These are phyloP conservation scores for Plicaturopsis crispa DNA, from an alignment of 768 basidiomycete genomes.

Conservation along the genomic window DNA sequence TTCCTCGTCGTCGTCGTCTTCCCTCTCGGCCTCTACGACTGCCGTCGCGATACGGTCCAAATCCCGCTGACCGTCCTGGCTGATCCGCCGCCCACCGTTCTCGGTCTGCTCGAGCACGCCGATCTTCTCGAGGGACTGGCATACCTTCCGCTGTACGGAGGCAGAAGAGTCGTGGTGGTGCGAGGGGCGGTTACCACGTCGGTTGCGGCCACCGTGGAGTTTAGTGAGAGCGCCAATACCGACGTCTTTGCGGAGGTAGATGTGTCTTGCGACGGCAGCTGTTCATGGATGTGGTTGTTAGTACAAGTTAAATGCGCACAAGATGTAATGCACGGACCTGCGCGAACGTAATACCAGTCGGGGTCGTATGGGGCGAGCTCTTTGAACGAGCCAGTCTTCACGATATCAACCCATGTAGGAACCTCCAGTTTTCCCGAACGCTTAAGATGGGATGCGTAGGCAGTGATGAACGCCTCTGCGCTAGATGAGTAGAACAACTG, in stretches of 20 bases:
- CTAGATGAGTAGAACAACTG: slow-evolving; percentile 31
- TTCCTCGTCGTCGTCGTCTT: slow-evolving; percentile 69
- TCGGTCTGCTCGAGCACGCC: slow-evolving; percentile 92
- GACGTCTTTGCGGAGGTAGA: slow-evolving; percentile 98
- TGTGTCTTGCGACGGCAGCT: slow-evolving; percentile 98
- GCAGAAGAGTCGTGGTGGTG: slow-evolving; percentile 86
- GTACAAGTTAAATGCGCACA: neutral
- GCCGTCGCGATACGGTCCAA: slow-evolving; percentile 91
- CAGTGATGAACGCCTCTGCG: slow-evolving; percentile 88
- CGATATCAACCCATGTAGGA: slow-evolving; percentile 95
- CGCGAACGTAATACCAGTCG: slow-evolving; percentile 99
- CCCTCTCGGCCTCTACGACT: slow-evolving; percentile 71
- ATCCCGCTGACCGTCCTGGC: slow-evolving; percentile 94
- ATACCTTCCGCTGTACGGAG: slow-evolving; percentile 89
- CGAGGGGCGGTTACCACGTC: slow-evolving; percentile 93
- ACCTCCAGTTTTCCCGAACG: slow-evolving; percentile 99
- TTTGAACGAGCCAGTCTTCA: slow-evolving; percentile 97
- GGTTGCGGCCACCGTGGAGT: slow-evolving; percentile 93
- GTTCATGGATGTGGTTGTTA: slow-evolving; percentile 4
- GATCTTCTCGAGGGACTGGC: slow-evolving; percentile 98
- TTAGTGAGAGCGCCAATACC: slow-evolving; percentile 91
- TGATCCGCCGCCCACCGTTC: slow-evolving; percentile 93
- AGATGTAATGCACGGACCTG: slow-evolving; percentile 54
- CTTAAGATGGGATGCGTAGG: slow-evolving; percentile 95
- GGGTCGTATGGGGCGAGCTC: slow-evolving; percentile 99